Conservation (phyloP, 139 green algal genomes). For the Tetraselmis striata region DNA sequence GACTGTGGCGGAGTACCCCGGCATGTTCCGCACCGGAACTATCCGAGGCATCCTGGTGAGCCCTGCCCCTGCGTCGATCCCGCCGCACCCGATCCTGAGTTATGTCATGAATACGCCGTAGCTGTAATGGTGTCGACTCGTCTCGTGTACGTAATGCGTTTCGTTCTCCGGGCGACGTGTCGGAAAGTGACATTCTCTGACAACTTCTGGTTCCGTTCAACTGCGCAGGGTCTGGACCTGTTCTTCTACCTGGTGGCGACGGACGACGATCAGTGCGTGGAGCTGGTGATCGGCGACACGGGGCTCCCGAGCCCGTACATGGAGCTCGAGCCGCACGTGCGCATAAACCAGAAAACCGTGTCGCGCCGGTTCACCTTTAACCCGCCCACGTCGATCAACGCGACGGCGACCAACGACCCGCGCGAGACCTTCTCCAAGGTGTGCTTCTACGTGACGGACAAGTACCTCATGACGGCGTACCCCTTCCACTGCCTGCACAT, state of each 20-base stretch:
- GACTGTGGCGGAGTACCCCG: not conserved
- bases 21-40: constrained; percentile 1
- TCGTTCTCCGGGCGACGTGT: too few relatives aligned
- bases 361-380: not conserved
- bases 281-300: constrained; percentile 6
- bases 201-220: too few relatives aligned
- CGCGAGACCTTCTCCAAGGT: constrained; percentile 8
- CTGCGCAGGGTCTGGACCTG: constrained; percentile 4
- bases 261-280: constrained; percentile 8
- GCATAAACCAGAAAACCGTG: not conserved
- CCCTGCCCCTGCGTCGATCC: too few relatives aligned
- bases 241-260: constrained; percentile 5
- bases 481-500: constrained; percentile 25
- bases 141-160: too few relatives aligned
- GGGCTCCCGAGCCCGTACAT: not conserved
- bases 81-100: too few relatives aligned
- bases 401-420: not conserved
- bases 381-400: not conserved
- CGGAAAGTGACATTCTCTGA: too few relatives aligned
- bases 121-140: too few relatives aligned
- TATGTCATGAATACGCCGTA: too few relatives aligned
- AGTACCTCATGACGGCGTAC: constrained; percentile 19
- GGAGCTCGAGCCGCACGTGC: not conserved
- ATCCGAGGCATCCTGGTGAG: not conserved
- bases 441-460: constrained; percentile 26